Base-by-base conservation (phyloP, 164 flowering plant genomes). In the Vitis rotundifolia region DNA sequence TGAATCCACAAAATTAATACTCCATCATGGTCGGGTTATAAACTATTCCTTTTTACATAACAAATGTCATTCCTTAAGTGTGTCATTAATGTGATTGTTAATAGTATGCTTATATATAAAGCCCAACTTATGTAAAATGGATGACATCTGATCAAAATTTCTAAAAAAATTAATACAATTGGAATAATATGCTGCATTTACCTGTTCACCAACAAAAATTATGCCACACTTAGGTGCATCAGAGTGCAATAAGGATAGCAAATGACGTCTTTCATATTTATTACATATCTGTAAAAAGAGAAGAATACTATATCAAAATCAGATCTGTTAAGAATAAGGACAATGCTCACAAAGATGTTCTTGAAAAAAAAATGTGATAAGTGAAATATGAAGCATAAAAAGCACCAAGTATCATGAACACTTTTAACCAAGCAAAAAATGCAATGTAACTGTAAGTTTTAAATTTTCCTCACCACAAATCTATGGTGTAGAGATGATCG, bases 201-300 rank as follows among this genome's bases (percentile, higher is more conserved):
- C 98, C 89, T 93, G 97, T 78, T 91, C 98, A 68, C 83, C 75
- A 61, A 86, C 95, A 78, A 95, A 95, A 68, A 93, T 79, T 53
- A 95, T 95, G 79, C 88, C 90, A 72, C 89, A 87, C 59, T 87
- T 78, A 49, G 98, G 95, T 61, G 77, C 71, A 75, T 93, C 95
- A 50, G 60, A 70, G 61, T 80, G 78, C 71, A 95, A 68, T 65
- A 91, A 76, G 69, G 82, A 76, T 44, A 87, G 74, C 80, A 93
- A 76, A 11, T 85, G 69, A 67, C 78, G 80, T 74, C 79, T 91
- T 50, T 73, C 76, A 13, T 77, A 76, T 64, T 80, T 89, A 26
- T 67, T 57, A 68, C 92, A 90, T 61, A 81, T 76, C 99, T 92
- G 87, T 51, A n/a, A 55, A 22, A 73, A 57, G 15, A 62, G 69